These are phyloP conservation scores for Penicillium sp. DNA, from an alignment of 2,329 filamentous ascomycete genomes.

Conservation along the genomic window DNA sequence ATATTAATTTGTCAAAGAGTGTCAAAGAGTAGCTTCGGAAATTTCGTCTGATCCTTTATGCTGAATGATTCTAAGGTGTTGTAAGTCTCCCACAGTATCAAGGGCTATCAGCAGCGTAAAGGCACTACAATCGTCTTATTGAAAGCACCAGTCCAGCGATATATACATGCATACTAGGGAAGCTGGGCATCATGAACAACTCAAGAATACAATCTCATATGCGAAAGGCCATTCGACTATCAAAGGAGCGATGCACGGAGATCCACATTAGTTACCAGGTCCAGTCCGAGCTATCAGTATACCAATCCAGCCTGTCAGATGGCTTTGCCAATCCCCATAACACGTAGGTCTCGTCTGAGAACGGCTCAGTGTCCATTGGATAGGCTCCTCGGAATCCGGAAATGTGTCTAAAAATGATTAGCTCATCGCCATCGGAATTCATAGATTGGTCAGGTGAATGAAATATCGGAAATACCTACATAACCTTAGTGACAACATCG, in stretches of 20 bases:
- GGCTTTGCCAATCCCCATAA: conserved; percentile 1
- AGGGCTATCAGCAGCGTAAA: not conserved
- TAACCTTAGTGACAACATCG: not conserved
- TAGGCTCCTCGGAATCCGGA: not conserved
- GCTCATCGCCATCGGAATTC: not conserved
- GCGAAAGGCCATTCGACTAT: not conserved
- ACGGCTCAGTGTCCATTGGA: not conserved
- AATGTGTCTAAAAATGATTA: not conserved
- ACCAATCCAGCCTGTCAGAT: not conserved
- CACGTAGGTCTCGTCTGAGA: not conserved
- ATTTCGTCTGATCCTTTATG: not conserved
- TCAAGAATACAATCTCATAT: not conserved
- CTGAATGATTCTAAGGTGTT: not conserved
- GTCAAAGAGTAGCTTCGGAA: not conserved
- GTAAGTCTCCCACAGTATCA: not conserved
- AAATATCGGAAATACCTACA: not conserved
- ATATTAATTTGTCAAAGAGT: not conserved
- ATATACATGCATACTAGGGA: not conserved
- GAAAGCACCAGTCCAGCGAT: not conserved
- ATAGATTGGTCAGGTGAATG: not conserved
- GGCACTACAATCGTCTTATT: not conserved
- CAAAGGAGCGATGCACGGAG: not conserved
- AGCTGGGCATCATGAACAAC: not conserved
- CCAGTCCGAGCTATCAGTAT: not conserved
- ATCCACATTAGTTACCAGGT: not conserved